phyloP scores from a whole-genome alignment of 306 rosid species.

The Quercus parvula region DNA sequence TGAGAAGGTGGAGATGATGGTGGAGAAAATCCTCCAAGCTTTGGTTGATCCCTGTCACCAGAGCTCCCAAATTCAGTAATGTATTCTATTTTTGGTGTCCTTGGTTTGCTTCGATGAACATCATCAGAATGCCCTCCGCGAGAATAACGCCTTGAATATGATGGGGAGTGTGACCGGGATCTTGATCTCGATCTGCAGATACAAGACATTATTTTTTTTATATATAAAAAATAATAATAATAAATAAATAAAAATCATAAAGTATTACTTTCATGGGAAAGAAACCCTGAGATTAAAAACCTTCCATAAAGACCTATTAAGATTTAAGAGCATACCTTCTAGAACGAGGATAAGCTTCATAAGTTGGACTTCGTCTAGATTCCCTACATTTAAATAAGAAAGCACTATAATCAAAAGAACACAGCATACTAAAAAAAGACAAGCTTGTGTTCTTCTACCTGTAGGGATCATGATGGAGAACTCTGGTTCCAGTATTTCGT shows the following conservation, averaged over 20 bases:
- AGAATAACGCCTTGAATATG: constrained; percentile 61
- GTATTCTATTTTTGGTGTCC: constrained; percentile 82
- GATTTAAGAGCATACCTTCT: constrained; percentile 50
- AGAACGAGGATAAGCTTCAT: constrained; percentile 94
- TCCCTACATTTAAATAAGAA: constrained; percentile 57
- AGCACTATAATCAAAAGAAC: constrained; percentile 11
- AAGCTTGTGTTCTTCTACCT: constrained; percentile 51
- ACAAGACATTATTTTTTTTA: neutral
- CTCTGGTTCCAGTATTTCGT: constrained; percentile 62
- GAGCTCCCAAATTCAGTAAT: constrained; percentile 94
- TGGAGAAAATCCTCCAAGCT: constrained; percentile 80
- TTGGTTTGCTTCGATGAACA: constrained; percentile 66
- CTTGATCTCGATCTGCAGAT: constrained; percentile 67
- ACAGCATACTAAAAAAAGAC: neutral
- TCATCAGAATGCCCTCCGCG: constrained; percentile 73
- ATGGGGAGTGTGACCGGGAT: constrained; percentile 81
- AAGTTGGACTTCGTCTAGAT: constrained; percentile 89
- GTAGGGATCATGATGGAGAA: constrained; percentile 91
- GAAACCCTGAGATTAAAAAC: constrained; percentile 1
- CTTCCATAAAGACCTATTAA: neutral
- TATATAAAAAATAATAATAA: neutral
- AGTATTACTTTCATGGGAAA: neutral
- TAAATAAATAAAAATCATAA: neutral
- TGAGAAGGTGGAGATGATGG: constrained; percentile 84
- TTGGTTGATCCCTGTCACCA: constrained; percentile 56